A percentile compares a stretch with the other conserved stretches of the same genome.
These are phyloP conservation scores for Fusarium anguioides DNA, from an alignment of 2,329 filamentous ascomycete species.

Conservation along the genomic window DNA sequence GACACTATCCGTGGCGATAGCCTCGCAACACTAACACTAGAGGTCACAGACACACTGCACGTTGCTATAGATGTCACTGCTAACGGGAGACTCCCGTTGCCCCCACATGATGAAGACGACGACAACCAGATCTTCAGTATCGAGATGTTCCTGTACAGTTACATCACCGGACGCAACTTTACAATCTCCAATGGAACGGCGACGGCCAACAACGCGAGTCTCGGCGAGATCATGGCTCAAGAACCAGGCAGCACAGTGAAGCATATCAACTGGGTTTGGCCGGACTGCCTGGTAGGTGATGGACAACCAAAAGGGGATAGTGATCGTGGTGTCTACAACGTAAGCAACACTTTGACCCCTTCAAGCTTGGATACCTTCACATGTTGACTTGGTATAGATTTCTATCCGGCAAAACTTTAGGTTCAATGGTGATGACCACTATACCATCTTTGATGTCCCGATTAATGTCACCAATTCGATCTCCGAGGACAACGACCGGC, in stretches of 20 bases:
- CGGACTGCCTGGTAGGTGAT: slow-evolving; percentile 73
- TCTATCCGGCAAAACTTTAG: slow-evolving; percentile 78
- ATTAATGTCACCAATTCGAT: slow-evolving; percentile 76
- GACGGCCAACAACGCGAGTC: slow-evolving; percentile 60
- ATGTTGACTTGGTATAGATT: slow-evolving; percentile 56
- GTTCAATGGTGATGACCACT: slow-evolving; percentile 71
- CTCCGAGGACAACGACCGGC: slow-evolving; percentile 53
- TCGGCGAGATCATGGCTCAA: slow-evolving; percentile 68
- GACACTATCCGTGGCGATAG: not conserved
- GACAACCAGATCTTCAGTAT: slow-evolving; percentile 71
- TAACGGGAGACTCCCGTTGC: slow-evolving; percentile 71
- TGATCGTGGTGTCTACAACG: slow-evolving; percentile 70
- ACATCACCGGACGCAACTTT: slow-evolving; percentile 71
- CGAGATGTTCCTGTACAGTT: slow-evolving; percentile 75
- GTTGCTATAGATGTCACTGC: slow-evolving; percentile 75
- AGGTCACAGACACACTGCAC: slow-evolving; percentile 63
- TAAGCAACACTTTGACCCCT: slow-evolving; percentile 50
- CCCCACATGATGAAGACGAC: slow-evolving; percentile 64
- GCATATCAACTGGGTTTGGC: slow-evolving; percentile 79
- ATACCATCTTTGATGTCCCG: slow-evolving; percentile 77
- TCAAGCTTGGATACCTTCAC: not conserved
- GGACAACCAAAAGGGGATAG: slow-evolving; percentile 61
- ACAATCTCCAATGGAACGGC: slow-evolving; percentile 74
- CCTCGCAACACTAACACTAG: slow-evolving; percentile 6
- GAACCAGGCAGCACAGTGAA: slow-evolving; percentile 77